Evolutionary conservation across 805 yeast species (phyloP), one percentile per base, ranked within the genome.

Genomic region (Cyberlindnera mississippiensis): DNA sequence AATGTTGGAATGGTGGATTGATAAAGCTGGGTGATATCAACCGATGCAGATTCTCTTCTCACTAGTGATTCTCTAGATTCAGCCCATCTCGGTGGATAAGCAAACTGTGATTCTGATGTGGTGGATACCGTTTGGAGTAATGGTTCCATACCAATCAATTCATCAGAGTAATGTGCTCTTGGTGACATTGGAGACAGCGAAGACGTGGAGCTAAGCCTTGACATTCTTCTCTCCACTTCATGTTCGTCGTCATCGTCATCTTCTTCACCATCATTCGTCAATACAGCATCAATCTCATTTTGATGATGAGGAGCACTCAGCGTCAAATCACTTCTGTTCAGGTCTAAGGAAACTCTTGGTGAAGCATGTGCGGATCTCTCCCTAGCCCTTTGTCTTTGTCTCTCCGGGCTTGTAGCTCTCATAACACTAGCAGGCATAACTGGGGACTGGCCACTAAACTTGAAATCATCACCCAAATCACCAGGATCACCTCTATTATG

Each of bases 11-110:
- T 29, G 11, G 28, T 39, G 15, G 40, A 40, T n/a, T 50, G 53
- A 29, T 63, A 64, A 31, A 67, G 49, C 1, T 68, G 64, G 1
- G 70, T 66, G 5, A 66, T 63, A 43, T 66, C 71, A 28, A 64
- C 63, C 3, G 69, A 61, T 0, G 63, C 50, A 10, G 56, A 48
- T 27, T 55, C 55, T 13, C 55, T 44, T 35, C 62, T 62, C 4
- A 54, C 41, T 5, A 59, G 46, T 0, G 66, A 61, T 24, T 63
- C 68, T 19, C 55, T 49, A 8, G 67, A 58, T 35, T 61, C 57
- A 9, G 8, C 24, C 38, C 50, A 45, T 17, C 49, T 35, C 1
- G 46, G 42, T 16, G 34, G 28, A 13, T 15, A 34, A 3, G 30
- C 41, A 22, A 33, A 36, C n/a, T 26, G 17, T 2, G 37, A 18